Evolutionary conservation across 495 filamentous ascomycete genomes (phyloP), one percentile per base, ranked within the genome.

Genomic region (Viridothelium virens): DNA sequence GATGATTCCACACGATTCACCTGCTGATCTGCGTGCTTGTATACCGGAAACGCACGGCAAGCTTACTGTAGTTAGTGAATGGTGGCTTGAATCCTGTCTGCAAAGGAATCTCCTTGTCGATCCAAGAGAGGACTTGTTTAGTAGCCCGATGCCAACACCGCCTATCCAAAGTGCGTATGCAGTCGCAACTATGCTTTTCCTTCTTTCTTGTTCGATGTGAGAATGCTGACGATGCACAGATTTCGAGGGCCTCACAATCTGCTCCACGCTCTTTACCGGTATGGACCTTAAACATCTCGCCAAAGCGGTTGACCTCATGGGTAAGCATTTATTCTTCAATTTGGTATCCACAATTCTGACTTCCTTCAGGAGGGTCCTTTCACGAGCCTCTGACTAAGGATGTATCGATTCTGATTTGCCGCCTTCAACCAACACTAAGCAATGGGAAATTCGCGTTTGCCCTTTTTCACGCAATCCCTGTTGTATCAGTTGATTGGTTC

Each of bases 61-160:
- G 65, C 77, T 78, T 64, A 75, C 77, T 41, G 75, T 87, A 53
- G 88, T 96, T 46, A 97, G 91, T 10, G 90, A 96, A 69, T 94
- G 92, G 82, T 98, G 93, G 86, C 80, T 97, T 46, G 94, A 98
- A 76, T 82, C 85, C 53, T 97, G 93, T 74, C 77, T 97, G 39
- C 84, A 91, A 70, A 82, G 85, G 16, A 91, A 89, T 70, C 78
- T 74, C 9, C 82, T 91, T 65, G 83, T 91, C 44, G 79, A 87
- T 10, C 91, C 92, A n/a, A 74, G 78, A 62, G 80, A 85, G 0
- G 83, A 93, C 73, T 80, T 90, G 64, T 83, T 90, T 34, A 90
- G 88, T 67, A 87, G 82, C 3, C 92, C 93, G 1, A 89, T 96
- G 67, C 80, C 83, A 5, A 71, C 74, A 38, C 89, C 89, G 65